phyloP scores from a whole-genome alignment of 2,329 filamentous ascomycete genomes.

The Cordyceps fumosorosea region DNA sequence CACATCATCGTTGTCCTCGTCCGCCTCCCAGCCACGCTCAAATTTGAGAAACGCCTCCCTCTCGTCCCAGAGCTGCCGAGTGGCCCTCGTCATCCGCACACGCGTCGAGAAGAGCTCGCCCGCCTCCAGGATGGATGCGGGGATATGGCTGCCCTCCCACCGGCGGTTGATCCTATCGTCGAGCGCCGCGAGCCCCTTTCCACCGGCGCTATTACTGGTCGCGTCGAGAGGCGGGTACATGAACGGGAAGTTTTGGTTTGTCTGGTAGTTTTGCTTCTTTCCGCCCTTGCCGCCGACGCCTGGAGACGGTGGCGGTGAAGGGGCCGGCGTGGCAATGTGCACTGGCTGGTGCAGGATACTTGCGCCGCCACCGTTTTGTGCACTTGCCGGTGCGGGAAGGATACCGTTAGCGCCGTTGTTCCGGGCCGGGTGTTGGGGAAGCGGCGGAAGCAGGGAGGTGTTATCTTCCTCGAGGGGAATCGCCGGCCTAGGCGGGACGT shows the following conservation, averaged over 20 bases:
- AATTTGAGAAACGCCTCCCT: slow-evolving; percentile 86
- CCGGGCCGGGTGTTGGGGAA: slow-evolving; percentile 66
- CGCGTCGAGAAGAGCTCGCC: slow-evolving; percentile 85
- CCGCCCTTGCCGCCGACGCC: slow-evolving; percentile 80
- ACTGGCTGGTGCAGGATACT: slow-evolving; percentile 95
- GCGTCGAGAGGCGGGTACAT: slow-evolving; percentile 91
- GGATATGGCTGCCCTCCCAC: slow-evolving; percentile 93
- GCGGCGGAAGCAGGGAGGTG: slow-evolving; percentile 79
- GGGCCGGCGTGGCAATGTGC: slow-evolving; percentile 96
- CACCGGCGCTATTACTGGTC: slow-evolving; percentile 81
- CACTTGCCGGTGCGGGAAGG: slow-evolving; percentile 47
- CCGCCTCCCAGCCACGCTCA: slow-evolving; percentile 73
- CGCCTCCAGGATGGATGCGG: slow-evolving; percentile 89
- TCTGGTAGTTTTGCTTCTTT: slow-evolving; percentile 99
- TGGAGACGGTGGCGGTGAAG: slow-evolving; percentile 90
- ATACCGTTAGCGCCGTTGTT: slow-evolving; percentile 56
- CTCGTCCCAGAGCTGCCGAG: slow-evolving; percentile 91
- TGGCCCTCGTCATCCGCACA: slow-evolving; percentile 85
- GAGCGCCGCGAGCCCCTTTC: slow-evolving; percentile 75
- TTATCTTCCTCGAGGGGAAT: slow-evolving; percentile 86
- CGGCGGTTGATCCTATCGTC: slow-evolving; percentile 78
- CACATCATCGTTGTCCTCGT: slow-evolving; percentile 35
- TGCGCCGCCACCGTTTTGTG: slow-evolving; percentile 52
- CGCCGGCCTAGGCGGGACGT: slow-evolving; percentile 77
- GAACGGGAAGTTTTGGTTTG: slow-evolving; percentile 97